Evolutionary conservation across 2,329 filamentous ascomycete species (phyloP).

Genomic region (Trichoderma arundinaceum): DNA sequence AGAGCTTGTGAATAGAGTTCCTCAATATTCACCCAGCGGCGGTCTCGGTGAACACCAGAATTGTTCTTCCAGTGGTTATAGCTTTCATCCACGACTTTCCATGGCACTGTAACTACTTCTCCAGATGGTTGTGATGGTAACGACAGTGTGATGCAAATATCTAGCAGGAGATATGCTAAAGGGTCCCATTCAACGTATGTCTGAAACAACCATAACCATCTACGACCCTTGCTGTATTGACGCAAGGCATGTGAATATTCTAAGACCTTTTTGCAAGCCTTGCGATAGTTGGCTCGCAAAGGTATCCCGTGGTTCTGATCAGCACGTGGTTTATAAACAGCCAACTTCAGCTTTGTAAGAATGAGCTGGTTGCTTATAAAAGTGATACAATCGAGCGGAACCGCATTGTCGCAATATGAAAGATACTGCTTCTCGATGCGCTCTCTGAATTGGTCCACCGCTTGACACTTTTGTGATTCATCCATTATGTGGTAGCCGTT

Average conservation of each 20-base stretch:
- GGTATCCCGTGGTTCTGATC: conserved; percentile 53
- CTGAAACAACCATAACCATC: conserved; percentile 69
- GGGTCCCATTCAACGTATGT: conserved; percentile 71
- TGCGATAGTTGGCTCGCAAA: neutral
- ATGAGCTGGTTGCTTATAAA: conserved; percentile 1
- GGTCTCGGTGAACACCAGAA: conserved; percentile 20
- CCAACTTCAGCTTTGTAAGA: conserved; percentile 14
- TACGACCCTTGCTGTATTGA: conserved; percentile 37
- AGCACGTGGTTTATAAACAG: conserved; percentile 42
- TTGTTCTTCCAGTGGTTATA: conserved; percentile 31
- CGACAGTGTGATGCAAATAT: conserved; percentile 52
- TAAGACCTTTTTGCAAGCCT: conserved; percentile 29
- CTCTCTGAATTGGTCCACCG: conserved; percentile 10
- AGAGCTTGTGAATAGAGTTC: conserved; percentile 17
- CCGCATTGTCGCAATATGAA: neutral
- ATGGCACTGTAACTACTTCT: neutral
- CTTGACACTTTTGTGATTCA: neutral
- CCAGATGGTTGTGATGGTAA: conserved; percentile 2
- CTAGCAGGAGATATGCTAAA: conserved; percentile 64
- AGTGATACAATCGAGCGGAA: conserved; percentile 4
- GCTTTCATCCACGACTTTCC: conserved; percentile 24
- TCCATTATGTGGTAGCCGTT: neutral
- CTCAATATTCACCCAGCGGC: conserved; percentile 31
- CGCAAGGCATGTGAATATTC: conserved; percentile 24
- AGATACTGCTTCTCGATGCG: conserved; percentile 22